phyloP scores from a whole-genome alignment of 345 rosid genomes.

The Diplotaxis tenuifolia region DNA sequence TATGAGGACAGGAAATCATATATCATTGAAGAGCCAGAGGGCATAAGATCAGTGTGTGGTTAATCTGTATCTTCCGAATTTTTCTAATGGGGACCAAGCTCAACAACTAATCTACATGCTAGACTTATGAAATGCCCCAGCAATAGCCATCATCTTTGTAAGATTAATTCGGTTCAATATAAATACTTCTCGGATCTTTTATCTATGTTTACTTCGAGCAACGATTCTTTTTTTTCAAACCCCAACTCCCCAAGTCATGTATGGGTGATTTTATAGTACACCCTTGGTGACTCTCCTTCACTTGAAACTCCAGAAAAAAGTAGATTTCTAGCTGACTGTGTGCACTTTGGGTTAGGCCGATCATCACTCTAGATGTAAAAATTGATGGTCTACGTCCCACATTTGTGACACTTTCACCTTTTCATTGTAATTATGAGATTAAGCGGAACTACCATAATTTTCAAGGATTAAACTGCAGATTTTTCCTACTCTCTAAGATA shows the following conservation, averaged over 20 bases:
- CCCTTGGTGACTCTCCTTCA: slow-evolving; percentile 37
- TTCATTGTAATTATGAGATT: neutral
- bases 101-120: neutral
- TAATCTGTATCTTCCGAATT: neutral
- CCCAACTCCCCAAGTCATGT: slow-evolving; percentile 40
- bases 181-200: slow-evolving; percentile 31
- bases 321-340: neutral
- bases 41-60: neutral
- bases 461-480: neutral
- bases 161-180: neutral
- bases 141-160: neutral
- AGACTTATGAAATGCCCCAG: neutral
- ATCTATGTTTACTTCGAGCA: slow-evolving; percentile 45
- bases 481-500: neutral
- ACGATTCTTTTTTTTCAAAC: slow-evolving; percentile 47
- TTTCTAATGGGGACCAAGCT: too few species aligned
- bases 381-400: neutral
- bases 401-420: neutral
- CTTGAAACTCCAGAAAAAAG: slow-evolving; percentile 1
- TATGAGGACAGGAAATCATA: neutral
- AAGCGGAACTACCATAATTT: neutral
- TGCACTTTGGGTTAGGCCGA: neutral
- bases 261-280: slow-evolving; percentile 26
- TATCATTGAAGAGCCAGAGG: neutral
- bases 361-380: neutral